Evolutionary conservation across 2,329 filamentous ascomycete genomes (phyloP).

Genomic region (Colletotrichum sp.): DNA sequence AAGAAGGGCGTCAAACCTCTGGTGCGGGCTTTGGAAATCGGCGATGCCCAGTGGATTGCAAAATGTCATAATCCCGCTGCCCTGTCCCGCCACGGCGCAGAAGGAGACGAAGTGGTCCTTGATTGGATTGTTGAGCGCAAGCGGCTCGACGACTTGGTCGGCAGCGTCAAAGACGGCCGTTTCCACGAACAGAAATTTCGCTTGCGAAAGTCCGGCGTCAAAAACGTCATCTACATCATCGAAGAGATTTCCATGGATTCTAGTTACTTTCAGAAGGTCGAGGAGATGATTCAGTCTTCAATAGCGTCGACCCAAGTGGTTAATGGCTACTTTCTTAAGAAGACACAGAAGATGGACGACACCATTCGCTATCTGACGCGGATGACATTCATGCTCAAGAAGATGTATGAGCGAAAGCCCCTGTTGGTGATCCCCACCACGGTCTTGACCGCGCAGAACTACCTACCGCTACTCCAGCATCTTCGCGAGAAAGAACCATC

Average conservation of each 20-base stretch:
- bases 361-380: conserved; percentile 76
- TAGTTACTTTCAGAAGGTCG: conserved; percentile 59
- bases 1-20: conserved; percentile 70
- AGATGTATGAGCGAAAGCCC: conserved; percentile 63
- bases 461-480: conserved; percentile 66
- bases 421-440: conserved; percentile 70
- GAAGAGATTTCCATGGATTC: conserved; percentile 72
- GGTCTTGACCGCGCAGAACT: conserved; percentile 68
- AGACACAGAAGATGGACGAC: conserved; percentile 77
- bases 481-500: conserved; percentile 58
- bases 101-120: conserved; percentile 74
- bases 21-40: conserved; percentile 72
- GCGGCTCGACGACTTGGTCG: conserved; percentile 78
- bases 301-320: conserved; percentile 81
- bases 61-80: conserved; percentile 67
- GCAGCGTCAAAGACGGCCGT: conserved; percentile 81
- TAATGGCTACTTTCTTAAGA: conserved; percentile 80
- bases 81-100: conserved; percentile 60
- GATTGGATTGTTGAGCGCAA: conserved; percentile 86
- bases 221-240: conserved; percentile 79
- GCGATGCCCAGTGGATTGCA: conserved; percentile 81
- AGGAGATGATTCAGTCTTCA: conserved; percentile 73
- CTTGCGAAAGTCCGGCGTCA: conserved; percentile 72
- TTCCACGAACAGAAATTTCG: conserved; percentile 89
- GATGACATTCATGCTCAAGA: conserved; percentile 73